Evolutionary conservation across 2,329 filamentous ascomycete species (phyloP).

Genomic region (Parastagonospora avenae): DNA sequence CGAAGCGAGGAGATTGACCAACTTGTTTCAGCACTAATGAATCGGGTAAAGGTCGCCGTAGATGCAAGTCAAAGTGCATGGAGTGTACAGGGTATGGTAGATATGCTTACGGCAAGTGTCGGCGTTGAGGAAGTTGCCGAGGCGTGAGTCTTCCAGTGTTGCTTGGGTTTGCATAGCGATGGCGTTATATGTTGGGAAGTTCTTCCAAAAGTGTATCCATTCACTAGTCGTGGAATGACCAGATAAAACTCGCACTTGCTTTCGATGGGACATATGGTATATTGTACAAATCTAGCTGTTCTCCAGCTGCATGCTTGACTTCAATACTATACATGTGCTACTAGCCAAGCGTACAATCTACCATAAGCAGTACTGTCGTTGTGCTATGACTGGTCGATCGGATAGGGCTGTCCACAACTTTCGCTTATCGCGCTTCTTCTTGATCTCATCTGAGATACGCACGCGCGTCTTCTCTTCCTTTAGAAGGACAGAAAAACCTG

Average conservation of each 20-base stretch:
- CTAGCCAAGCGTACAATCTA: constrained; percentile 50
- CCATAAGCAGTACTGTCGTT: constrained; percentile 92
- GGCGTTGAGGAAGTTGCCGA: constrained; percentile 18
- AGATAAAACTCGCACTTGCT: constrained; percentile 25
- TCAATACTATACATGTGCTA: constrained; percentile 3
- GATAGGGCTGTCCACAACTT: constrained; percentile 89
- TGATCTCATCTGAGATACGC: constrained; percentile 76
- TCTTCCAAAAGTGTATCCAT: constrained; percentile 15
- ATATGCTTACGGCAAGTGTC: constrained; percentile 72
- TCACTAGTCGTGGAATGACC: neutral
- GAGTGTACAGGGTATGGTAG: constrained; percentile 86
- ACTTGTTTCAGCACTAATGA: constrained; percentile 70
- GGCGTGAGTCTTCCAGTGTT: constrained; percentile 7
- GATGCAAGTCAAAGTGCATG: constrained; percentile 83
- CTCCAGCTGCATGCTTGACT: neutral
- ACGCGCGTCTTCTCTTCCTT: constrained; percentile 94
- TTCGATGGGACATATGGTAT: constrained; percentile 25
- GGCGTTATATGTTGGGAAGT: constrained; percentile 33
- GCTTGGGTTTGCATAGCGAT: constrained; percentile 43
- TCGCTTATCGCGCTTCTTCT: constrained; percentile 73
- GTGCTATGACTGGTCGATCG: constrained; percentile 80
- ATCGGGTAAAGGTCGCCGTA: constrained; percentile 74
- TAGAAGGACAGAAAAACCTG: constrained; percentile 77
- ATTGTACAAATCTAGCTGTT: constrained; percentile 16
- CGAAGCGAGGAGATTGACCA: constrained; percentile 74